phyloP scores from a whole-genome alignment of 1,284 basidiomycete genomes.

The Tylopilus orsonianus region DNA sequence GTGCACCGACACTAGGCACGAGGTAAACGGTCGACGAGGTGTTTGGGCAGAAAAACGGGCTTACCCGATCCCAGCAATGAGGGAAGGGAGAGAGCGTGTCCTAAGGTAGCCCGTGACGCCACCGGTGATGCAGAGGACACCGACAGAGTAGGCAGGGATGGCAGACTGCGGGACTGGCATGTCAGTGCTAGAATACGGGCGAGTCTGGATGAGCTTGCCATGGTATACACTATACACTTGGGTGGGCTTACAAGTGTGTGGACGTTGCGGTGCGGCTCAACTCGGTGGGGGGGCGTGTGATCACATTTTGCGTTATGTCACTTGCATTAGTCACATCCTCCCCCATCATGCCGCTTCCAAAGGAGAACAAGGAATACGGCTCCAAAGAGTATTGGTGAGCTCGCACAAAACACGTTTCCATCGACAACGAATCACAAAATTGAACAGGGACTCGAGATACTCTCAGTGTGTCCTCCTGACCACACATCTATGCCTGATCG shows the following conservation, averaged over 20 bases:
- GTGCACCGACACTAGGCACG: slow-evolving; percentile 60
- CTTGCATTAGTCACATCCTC: slow-evolving; percentile 1
- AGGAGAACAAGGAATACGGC: slow-evolving; percentile 29
- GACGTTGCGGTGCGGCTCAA: too few relatives aligned
- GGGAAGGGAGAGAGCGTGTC: slow-evolving; percentile 73
- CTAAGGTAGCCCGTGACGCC: slow-evolving; percentile 70
- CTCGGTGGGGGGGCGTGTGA: slow-evolving; percentile 17
- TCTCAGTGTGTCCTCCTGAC: slow-evolving; percentile 18
- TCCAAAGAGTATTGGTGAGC: slow-evolving; percentile 32
- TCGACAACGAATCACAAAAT: not conserved
- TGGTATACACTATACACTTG: slow-evolving; percentile 21
- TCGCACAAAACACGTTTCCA: not conserved
- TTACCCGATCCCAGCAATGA: slow-evolving; percentile 78
- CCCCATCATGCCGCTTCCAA: slow-evolving; percentile 18
- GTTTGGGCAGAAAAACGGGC: slow-evolving; percentile 15
- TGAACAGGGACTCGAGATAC: slow-evolving; percentile 31
- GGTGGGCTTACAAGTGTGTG: slow-evolving; percentile 24
- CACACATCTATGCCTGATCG: not conserved
- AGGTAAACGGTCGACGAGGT: not conserved
- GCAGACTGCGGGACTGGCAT: slow-evolving; percentile 58
- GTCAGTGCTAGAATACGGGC: slow-evolving; percentile 21
- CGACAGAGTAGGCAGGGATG: slow-evolving; percentile 79
- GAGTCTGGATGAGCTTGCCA: slow-evolving; percentile 30
- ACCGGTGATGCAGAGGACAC: slow-evolving; percentile 74
- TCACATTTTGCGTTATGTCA: not conserved